Conservation (phyloP, 805 yeast species). For the Wickerhamiella nectarea region DNA sequence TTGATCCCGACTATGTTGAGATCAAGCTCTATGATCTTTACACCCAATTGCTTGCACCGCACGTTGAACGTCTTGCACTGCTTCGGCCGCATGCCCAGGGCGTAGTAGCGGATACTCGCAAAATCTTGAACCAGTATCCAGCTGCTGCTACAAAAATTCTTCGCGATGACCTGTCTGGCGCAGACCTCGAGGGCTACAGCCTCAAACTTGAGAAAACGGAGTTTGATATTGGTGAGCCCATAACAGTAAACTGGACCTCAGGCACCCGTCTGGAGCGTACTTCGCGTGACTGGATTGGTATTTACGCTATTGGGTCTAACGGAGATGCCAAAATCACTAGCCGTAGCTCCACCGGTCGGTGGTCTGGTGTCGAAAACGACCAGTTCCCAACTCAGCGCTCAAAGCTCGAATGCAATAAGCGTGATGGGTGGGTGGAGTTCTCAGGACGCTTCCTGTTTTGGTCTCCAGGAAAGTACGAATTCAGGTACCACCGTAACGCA, state of each 20-base stretch:
- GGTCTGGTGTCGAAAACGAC: constrained; percentile 10
- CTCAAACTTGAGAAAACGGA: constrained; percentile 17
- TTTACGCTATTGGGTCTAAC: constrained; percentile 51
- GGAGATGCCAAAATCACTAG: constrained; percentile 23
- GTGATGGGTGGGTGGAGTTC: constrained; percentile 39
- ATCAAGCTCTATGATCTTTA: constrained; percentile 30
- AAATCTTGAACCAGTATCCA: constrained; percentile 28
- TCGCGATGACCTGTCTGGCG: constrained; percentile 18
- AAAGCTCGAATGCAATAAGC: constrained; percentile 12
- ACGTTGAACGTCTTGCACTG: constrained; percentile 10
- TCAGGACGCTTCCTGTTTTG: constrained; percentile 37
- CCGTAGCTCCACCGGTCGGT: constrained; percentile 12
- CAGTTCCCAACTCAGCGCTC: constrained; percentile 15
- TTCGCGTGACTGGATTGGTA: constrained; percentile 59
- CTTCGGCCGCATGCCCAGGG: constrained; percentile 21
- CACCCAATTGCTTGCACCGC: constrained; percentile 21
- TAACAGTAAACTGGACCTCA: constrained; percentile 41
- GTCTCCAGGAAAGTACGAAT: constrained; percentile 61
- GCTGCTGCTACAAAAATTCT: constrained; percentile 25
- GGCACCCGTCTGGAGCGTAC: constrained; percentile 33
- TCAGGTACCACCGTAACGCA: constrained; percentile 54
- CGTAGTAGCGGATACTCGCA: constrained; percentile 23
- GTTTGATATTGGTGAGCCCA: constrained; percentile 36
- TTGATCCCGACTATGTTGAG: constrained; percentile 29
- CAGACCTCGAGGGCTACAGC: constrained; percentile 7